Evolutionary conservation across 768 basidiomycete species (phyloP).

Genomic region (Rhizopogon vinicolor): DNA sequence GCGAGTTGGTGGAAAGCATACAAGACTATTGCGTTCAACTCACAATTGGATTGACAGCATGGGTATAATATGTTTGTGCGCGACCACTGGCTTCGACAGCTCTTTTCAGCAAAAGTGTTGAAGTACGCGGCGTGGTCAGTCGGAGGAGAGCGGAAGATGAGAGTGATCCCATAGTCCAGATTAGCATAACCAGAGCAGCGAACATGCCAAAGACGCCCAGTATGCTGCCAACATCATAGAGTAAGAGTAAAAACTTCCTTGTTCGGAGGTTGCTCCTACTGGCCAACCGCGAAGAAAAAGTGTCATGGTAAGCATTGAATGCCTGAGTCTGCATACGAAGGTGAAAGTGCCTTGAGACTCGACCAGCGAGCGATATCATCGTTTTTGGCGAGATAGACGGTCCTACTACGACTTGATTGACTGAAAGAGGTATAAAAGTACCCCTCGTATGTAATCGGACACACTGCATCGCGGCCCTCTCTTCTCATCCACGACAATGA

Average conservation of each 20-base stretch:
- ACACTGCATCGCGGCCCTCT: background rate
- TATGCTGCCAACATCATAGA: constrained; percentile 50
- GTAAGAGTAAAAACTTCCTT: constrained; percentile 21
- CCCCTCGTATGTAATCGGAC: background rate
- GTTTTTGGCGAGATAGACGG: background rate
- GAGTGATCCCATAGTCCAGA: constrained; percentile 27
- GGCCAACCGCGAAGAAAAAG: constrained; percentile 31
- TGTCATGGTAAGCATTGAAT: constrained; percentile 48
- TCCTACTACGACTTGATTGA: too few relatives aligned
- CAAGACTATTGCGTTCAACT: constrained; percentile 7
- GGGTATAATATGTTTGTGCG: background rate
- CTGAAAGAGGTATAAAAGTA: background rate
- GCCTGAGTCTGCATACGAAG: constrained; percentile 42
- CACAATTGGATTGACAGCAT: constrained; percentile 27
- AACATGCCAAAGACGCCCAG: constrained; percentile 46
- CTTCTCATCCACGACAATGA: constrained; percentile 49
- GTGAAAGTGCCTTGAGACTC: constrained; percentile 19
- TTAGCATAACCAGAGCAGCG: constrained; percentile 33
- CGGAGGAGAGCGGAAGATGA: constrained; percentile 10
- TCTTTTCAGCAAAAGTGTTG: background rate
- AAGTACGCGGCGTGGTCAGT: background rate
- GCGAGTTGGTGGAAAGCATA: background rate
- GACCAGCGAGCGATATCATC: constrained; percentile 8
- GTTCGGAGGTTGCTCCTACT: constrained; percentile 21
- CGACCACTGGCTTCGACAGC: background rate